Conservation (phyloP, 768 basidiomycete species). For the Termitomyces sp. region DNA sequence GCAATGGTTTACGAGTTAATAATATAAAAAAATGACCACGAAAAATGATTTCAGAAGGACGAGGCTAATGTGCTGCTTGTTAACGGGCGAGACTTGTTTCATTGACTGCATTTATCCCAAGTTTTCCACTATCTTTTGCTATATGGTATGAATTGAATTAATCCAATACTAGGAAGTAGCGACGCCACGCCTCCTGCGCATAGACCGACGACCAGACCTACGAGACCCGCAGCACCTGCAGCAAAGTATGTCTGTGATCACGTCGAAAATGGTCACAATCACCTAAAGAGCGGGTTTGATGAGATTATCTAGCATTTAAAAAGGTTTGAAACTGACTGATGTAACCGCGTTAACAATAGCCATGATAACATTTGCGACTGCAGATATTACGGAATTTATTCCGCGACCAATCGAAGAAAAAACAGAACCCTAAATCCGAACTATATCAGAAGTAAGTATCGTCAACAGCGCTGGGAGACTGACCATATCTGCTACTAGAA, state of each 20-base stretch:
- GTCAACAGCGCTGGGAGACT: background rate
- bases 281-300: slow-evolving; percentile 33
- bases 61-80: too few relatives aligned
- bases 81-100: too few relatives aligned
- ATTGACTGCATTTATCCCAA: too few relatives aligned
- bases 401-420: slow-evolving; percentile 61
- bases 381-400: slow-evolving; percentile 55
- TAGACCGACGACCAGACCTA: slow-evolving; percentile 18
- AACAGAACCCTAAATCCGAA: slow-evolving; percentile 45
- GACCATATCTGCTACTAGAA: background rate
- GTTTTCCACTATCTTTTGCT: too few relatives aligned
- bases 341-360: slow-evolving; percentile 56
- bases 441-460: background rate
- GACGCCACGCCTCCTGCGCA: slow-evolving; percentile 15
- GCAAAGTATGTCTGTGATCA: slow-evolving; percentile 52
- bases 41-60: too few relatives aligned
- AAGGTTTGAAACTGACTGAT: slow-evolving; percentile 34
- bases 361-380: slow-evolving; percentile 56
- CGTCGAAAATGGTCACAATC: slow-evolving; percentile 59
- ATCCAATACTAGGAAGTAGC: background rate
- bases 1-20: too few relatives aligned
- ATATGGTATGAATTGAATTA: too few relatives aligned
- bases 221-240: slow-evolving; percentile 43
- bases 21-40: too few relatives aligned
- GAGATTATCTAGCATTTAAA: background rate